These are phyloP conservation scores for Neonectria coccinea DNA, from an alignment of 2,329 filamentous ascomycete species.

Conservation along the genomic window DNA sequence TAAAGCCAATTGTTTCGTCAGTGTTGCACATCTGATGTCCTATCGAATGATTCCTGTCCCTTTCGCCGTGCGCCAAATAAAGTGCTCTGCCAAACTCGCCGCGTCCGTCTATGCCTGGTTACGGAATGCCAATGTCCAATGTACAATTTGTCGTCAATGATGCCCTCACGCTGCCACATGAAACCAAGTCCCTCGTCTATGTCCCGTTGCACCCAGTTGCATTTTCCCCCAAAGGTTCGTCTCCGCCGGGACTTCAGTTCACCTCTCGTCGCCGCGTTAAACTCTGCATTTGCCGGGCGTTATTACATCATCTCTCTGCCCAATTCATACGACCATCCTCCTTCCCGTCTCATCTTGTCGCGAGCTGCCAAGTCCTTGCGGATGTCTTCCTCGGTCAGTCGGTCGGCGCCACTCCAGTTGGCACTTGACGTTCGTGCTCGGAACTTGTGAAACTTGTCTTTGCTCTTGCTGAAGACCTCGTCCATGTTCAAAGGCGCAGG, in stretches of 20 bases:
- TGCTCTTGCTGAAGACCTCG: slow-evolving; percentile 92
- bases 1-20: slow-evolving; percentile 20
- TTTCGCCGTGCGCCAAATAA: slow-evolving; percentile 42
- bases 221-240: slow-evolving; percentile 16
- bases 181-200: slow-evolving; percentile 32
- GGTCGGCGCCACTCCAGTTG: slow-evolving; percentile 88
- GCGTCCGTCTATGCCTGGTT: slow-evolving; percentile 7
- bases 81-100: slow-evolving; percentile 23
- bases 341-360: slow-evolving; percentile 82
- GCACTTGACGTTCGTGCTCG: slow-evolving; percentile 92
- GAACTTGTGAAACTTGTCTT: slow-evolving; percentile 88
- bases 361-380: slow-evolving; percentile 81
- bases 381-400: slow-evolving; percentile 89
- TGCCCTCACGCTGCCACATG: slow-evolving; percentile 29
- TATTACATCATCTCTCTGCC: slow-evolving; percentile 59
- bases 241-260: slow-evolving; percentile 26
- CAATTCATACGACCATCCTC: slow-evolving; percentile 83
- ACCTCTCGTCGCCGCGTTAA: slow-evolving; percentile 27
- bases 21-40: slow-evolving; percentile 21
- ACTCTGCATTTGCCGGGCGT: slow-evolving; percentile 16
- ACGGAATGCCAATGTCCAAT: slow-evolving; percentile 29
- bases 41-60: slow-evolving; percentile 8
- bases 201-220: slow-evolving; percentile 14
- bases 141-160: slow-evolving; percentile 38
- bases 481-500: slow-evolving; percentile 93